Conservation (phyloP, 257 asterid species). For the Solanum boliviense region DNA sequence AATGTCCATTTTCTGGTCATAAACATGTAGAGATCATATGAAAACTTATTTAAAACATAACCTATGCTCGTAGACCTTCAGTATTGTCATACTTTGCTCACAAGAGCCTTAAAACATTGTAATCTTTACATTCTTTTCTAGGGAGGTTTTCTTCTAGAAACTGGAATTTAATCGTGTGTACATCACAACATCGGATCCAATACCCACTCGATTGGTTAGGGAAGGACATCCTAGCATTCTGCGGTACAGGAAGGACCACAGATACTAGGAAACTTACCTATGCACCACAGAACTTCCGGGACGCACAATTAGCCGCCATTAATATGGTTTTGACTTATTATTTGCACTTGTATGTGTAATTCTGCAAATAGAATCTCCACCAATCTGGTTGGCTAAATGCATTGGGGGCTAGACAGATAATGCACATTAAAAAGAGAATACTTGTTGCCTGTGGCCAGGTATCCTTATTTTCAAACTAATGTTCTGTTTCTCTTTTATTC, state of each 20-base stretch:
- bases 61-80: not conserved
- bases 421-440: not conserved
- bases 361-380: not conserved
- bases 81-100: not conserved
- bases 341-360: not conserved
- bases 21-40: not conserved
- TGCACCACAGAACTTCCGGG: not conserved
- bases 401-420: not conserved
- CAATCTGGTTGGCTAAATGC: not conserved
- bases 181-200: not conserved
- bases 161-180: not conserved
- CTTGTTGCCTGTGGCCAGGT: not conserved
- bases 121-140: not conserved
- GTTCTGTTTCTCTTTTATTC: not conserved
- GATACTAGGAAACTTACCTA: not conserved
- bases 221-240: not conserved
- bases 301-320: not conserved
- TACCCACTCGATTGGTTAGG: not conserved
- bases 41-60: not conserved
- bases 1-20: not conserved
- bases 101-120: not conserved
- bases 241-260: not conserved
- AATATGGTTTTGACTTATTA: not conserved
- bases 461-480: not conserved
- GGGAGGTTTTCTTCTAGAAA: not conserved